Conservation (phyloP, 371 early-diverging fungal species). For the Saksenaea vasiformis region DNA sequence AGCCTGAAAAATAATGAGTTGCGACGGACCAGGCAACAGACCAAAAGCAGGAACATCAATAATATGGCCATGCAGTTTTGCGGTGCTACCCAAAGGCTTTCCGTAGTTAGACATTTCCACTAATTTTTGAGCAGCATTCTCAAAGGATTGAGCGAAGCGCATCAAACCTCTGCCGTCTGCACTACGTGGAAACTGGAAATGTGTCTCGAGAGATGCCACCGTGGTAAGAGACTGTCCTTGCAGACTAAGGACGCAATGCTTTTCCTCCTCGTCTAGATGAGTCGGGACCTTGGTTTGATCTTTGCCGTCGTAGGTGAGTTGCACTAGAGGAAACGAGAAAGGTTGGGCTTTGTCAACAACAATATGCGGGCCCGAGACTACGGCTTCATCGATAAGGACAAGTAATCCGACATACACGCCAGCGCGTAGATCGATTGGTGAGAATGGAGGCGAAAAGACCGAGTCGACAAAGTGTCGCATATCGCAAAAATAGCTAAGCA, state of each 20-base stretch:
- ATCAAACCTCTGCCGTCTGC: slow-evolving; percentile 1
- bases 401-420: slow-evolving; percentile 35
- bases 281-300: slow-evolving; percentile 1
- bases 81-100: slow-evolving; percentile 22
- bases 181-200: not conserved
- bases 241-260: slow-evolving; percentile 18
- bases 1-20: slow-evolving; percentile 39
- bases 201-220: not conserved
- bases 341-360: slow-evolving; percentile 26
- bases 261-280: slow-evolving; percentile 19
- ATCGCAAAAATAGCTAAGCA: slow-evolving; percentile 35
- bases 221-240: slow-evolving; percentile 19
- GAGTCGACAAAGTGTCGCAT: slow-evolving; percentile 34
- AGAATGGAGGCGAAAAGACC: not conserved
- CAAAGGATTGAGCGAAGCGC: slow-evolving; percentile 27
- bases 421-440: not conserved
- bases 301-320: slow-evolving; percentile 18
- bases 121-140: slow-evolving; percentile 21
- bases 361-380: slow-evolving; percentile 13
- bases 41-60: slow-evolving; percentile 41
- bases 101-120: slow-evolving; percentile 25
- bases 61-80: slow-evolving; percentile 31
- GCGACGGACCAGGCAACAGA: slow-evolving; percentile 27
- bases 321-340: slow-evolving; percentile 36
- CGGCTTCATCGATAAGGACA: slow-evolving; percentile 27